phyloP scores from a whole-genome alignment of 2,329 filamentous ascomycete species.

The Westerdykella ornata region DNA sequence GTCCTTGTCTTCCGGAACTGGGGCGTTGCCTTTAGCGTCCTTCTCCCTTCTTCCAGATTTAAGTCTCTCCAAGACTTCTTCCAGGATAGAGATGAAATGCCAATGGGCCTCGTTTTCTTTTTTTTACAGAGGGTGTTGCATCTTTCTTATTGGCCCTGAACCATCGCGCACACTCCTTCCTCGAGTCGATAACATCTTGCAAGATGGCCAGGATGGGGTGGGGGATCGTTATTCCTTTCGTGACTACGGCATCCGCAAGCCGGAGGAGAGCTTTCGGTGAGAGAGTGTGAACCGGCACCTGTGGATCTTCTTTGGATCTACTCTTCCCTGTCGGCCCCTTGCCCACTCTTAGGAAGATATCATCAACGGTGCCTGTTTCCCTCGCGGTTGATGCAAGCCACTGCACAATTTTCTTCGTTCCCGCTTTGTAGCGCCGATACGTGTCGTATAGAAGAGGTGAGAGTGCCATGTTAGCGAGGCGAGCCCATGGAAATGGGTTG shows the following conservation, averaged over 20 bases:
- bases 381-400: constrained; percentile 12
- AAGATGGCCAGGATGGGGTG: too few species aligned
- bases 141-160: too few species aligned
- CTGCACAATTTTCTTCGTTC: constrained; percentile 8
- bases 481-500: too few species aligned
- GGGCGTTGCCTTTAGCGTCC: too few species aligned
- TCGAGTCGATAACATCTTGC: too few species aligned
- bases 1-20: too few species aligned
- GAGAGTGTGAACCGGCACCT: not conserved
- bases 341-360: constrained; percentile 1
- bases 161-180: too few species aligned
- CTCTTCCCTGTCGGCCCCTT: not conserved
- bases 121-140: too few species aligned
- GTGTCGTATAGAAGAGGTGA: constrained; percentile 7
- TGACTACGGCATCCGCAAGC: too few species aligned
- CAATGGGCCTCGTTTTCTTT: too few species aligned
- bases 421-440: constrained; percentile 7
- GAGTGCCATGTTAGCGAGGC: constrained; percentile 9
- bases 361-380: constrained; percentile 6
- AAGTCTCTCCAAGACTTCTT: not conserved
- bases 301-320: constrained; percentile 1
- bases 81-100: not conserved
- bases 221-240: too few species aligned
- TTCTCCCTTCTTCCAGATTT: too few species aligned
- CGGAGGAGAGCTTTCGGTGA: not conserved